Base-by-base conservation (phyloP, 2,329 filamentous ascomycete genomes). In the Leptographium radiaticola region DNA sequence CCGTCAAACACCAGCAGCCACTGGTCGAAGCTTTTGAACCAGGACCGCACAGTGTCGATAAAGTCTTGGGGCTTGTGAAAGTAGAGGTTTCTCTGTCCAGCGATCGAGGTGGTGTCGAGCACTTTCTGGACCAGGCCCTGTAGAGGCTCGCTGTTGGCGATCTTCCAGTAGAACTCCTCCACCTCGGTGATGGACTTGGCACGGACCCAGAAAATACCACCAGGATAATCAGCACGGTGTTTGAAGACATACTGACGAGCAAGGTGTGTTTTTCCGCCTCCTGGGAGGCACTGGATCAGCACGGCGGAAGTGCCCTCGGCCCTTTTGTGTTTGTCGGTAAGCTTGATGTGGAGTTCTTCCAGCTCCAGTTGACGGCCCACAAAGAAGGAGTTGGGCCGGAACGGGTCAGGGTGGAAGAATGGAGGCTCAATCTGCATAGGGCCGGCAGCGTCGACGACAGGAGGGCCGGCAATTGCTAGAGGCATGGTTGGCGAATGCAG, bases 1-100 rank as follows among this genome's bases (percentile, higher is more conserved):
- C 82, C 83, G 58, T 87, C 84, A 42, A 87, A 75, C 1, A 87
- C 72, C 33, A 87, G 65, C 2, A 87, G 69, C 84, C 84, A 87
- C 9, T 79, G 73, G n/a, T 79, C 70, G 20, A 75, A 75, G 20
- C 67, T 67, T 57, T 79, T 77, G 45, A 87, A 73, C 83, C 83
- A 86, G 25, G 70, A 68, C 18, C 75, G 73, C 10, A 86, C 83
- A 1, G 74, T 67, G 20, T 73, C 71, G 11, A 84, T 74, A 60
- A 80, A 79, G 34, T 71, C 70, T 31, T 65, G 64, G 0, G 68
- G 68, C 38, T 76, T 68, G 39, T 62, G 60, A 7, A 65, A 49
- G 2, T 53, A 20, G 48, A 72, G 45, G 4, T 44, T 44, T 13
- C 12, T 18, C 5, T 33, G 31, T 13, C 12, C 49, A 4, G 31